These are phyloP conservation scores for Spathaspora girioi DNA, from an alignment of 805 yeast genomes.

Conservation along the genomic window DNA sequence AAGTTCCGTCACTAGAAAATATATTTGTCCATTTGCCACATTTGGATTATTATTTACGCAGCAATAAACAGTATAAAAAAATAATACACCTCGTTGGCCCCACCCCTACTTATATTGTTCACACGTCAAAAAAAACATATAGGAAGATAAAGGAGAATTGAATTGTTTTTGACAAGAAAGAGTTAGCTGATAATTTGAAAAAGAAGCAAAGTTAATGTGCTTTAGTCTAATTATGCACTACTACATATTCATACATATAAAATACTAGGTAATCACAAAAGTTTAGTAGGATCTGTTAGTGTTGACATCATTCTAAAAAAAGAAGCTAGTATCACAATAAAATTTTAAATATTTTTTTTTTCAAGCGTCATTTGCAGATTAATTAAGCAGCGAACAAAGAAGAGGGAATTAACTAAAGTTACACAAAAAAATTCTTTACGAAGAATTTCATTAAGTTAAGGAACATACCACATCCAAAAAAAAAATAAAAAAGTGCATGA, in stretches of 20 bases:
- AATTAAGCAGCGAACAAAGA: neutral
- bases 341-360: neutral
- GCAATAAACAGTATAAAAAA: no score
- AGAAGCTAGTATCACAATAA: neutral
- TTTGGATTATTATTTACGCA: no score
- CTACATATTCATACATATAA: neutral
- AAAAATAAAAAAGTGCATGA: neutral
- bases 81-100: no score
- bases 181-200: no score
- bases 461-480: neutral
- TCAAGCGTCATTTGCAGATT: neutral
- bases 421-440: conserved; percentile 1
- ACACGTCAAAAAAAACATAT: no score
- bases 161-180: no score
- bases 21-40: no score
- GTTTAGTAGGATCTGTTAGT: neutral
- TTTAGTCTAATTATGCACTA: neutral
- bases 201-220: neutral
- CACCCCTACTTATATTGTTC: no score
- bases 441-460: neutral
- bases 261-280: neutral
- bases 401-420: neutral
- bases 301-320: neutral
- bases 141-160: no score
- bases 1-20: no score